Base-by-base conservation (phyloP, 176 grass and related monocot genomes). In the Triticum urartu region DNA sequence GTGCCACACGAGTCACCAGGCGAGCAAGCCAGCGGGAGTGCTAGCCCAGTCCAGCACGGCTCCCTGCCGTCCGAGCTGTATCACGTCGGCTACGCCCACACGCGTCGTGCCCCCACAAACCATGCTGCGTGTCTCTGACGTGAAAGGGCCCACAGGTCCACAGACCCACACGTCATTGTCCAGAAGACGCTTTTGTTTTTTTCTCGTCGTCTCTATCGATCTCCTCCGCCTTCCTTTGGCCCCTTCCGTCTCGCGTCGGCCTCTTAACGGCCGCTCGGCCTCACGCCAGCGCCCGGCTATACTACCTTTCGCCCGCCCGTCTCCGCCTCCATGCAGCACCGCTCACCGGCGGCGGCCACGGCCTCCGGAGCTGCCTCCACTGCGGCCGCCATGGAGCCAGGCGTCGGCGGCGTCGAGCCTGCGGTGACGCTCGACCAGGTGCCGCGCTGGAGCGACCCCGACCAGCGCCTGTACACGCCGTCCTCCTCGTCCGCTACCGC, bases 371-470 rank as follows among this genome's bases (percentile, higher is more conserved):
- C 18, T 20, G 24, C 82, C 18, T 39, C 60, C 9, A 79, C 63
- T 6, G 81, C 54, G 54, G 79, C 3, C 10, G 43, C 20, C 54
- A 67, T 78, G 89, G 81, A 35, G 70, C 83, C 90, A 24, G 78
- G 80, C 80, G 69, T 88, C 71, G 85, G 90, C 76, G 89, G 86
- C 63, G 61, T 94, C 5, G 93, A 98, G 42, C 88, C 86, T 75
- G 88, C 91, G 56, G 90, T 95, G 33, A 90, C 90, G 88, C 92
- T 98, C 60, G 82, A 92, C 79, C 93, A 98, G 87, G 86, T 98
- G 88, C 92, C 94, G 7, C 90, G 92, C 22, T 98, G 93, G 93
- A 98, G 92, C 90, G 96, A 94, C 92, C 92, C 94, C 4, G 88
- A 98, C 81, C 94, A 93, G 75, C 89, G 85, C 68, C 63, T 91